Conservation (phyloP, 2,329 filamentous ascomycete genomes). For the Fusarium redolens region DNA sequence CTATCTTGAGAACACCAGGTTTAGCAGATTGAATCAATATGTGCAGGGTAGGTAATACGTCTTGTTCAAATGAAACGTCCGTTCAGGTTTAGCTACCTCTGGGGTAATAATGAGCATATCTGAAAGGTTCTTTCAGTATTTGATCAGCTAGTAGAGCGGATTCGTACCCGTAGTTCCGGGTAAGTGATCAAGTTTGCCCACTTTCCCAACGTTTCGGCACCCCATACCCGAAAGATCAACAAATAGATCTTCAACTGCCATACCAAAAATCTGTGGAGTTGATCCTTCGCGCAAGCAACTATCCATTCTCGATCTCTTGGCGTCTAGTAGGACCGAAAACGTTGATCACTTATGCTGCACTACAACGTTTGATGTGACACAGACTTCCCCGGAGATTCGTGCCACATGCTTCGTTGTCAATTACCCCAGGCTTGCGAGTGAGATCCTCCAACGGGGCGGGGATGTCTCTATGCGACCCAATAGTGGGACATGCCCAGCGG, state of each 20-base stretch:
- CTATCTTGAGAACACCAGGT: neutral
- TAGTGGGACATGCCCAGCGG: neutral
- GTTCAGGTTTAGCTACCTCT: too few relatives aligned
- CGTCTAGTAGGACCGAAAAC: neutral
- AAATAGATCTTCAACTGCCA: neutral
- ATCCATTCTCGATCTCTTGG: neutral
- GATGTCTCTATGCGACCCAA: neutral
- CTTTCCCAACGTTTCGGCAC: neutral
- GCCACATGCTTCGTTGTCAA: neutral
- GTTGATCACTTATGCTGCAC: neutral
- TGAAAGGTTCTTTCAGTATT: too few relatives aligned
- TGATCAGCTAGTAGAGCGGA: neutral
- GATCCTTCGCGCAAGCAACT: neutral
- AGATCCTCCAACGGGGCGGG: neutral
- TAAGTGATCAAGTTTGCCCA: fast-evolving
- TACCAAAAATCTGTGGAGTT: neutral
- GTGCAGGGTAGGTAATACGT: neutral
- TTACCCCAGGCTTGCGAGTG: neutral
- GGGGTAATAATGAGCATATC: too few relatives aligned
- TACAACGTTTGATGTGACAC: neutral
- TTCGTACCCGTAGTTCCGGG: neutral
- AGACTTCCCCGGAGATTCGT: neutral
- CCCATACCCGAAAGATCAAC: neutral
- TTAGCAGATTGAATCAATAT: neutral
- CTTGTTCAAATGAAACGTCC: too few relatives aligned